Evolutionary conservation across 345 rosid species (phyloP), one percentile per base, ranked within the genome.

Genomic region (Arabidopsis thaliana): DNA sequence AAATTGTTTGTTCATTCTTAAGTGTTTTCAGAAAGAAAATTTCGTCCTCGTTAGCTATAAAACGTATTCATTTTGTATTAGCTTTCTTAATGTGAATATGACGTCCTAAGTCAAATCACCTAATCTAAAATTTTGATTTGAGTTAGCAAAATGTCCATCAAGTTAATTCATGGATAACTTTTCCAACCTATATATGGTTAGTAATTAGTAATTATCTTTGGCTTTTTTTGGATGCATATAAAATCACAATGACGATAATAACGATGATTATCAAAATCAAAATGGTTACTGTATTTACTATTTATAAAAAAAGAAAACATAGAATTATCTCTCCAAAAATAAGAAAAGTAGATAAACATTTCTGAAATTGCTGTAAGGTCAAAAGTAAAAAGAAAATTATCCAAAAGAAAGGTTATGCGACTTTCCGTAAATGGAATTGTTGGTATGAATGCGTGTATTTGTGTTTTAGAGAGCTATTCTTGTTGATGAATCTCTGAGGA

Each of bases 401-500:
- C 63, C 24, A 58, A 25, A 24, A 16, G 16, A 28, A 28, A 28
- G 32, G 32, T 28, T 52, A 1, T 25, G 4, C 16, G 12, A 33
- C 13, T 57, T 57, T 57, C 62, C 14, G 24, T 34, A 16, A 33
- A 34, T 34, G 6, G 62, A 57, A 56, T 33, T n/a, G 42, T 34
- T 57, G n/a, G 25, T 33, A 58, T 56, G 7, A 56, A 20, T 7
- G 24, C 60, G 60, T 32, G 37, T 56, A 7, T 48, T 16, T 38
- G 8, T 38, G 49, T 13, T 20, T 6, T 6, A n/a, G 32, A 28
- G 40, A 33, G 61, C 24, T 34, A 45, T 34, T 28, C 60, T 7
- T 33, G 16, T 69, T 46, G n/a, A 25, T 24, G 10, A 56, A 69
- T 42, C 57, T 25, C 28, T 25, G 68, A 55, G 55, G 55, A 64